Percentiles rank a stretch among this genome's conserved stretches.
These are phyloP conservation scores for Serendipita sp. DNA, from an alignment of 768 basidiomycete species.

Conservation along the genomic window DNA sequence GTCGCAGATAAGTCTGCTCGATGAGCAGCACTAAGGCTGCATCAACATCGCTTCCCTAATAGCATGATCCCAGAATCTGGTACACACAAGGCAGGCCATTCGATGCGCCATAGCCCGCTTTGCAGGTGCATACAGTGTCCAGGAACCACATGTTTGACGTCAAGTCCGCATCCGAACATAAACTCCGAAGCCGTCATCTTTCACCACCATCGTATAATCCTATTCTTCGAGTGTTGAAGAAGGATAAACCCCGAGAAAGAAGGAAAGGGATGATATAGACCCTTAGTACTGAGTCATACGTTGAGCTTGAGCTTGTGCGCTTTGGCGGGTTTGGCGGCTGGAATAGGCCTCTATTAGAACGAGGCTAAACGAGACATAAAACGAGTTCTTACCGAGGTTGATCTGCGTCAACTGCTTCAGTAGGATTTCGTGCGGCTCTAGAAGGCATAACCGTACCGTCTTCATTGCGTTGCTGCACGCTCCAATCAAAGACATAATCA, in stretches of 20 bases:
- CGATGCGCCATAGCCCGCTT: too few relatives aligned
- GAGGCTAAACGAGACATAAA: not conserved
- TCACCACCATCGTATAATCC: not conserved
- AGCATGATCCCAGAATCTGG: too few relatives aligned
- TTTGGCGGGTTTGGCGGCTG: constrained; percentile 3
- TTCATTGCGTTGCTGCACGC: constrained; percentile 40
- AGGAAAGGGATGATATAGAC: not conserved
- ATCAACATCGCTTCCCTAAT: too few relatives aligned
- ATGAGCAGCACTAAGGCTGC: too few relatives aligned
- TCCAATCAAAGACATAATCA: constrained; percentile 99
- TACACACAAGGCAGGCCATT: too few relatives aligned
- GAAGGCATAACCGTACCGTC: constrained; percentile 1
- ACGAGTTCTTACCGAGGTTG: constrained; percentile 1
- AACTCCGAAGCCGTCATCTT: not conserved
- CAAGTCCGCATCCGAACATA: not conserved
- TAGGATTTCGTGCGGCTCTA: not conserved
- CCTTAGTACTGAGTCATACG: constrained; percentile 3
- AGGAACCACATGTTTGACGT: too few relatives aligned
- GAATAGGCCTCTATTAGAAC: not conserved
- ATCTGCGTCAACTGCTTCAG: constrained; percentile 3
- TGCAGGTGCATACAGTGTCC: too few relatives aligned
- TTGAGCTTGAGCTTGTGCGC: constrained; percentile 1
- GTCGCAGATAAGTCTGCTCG: too few relatives aligned
- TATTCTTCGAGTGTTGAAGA: not conserved
- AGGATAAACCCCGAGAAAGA: not conserved